phyloP scores from a whole-genome alignment of 495 filamentous ascomycete species.

The Annulohypoxylon bovei region DNA sequence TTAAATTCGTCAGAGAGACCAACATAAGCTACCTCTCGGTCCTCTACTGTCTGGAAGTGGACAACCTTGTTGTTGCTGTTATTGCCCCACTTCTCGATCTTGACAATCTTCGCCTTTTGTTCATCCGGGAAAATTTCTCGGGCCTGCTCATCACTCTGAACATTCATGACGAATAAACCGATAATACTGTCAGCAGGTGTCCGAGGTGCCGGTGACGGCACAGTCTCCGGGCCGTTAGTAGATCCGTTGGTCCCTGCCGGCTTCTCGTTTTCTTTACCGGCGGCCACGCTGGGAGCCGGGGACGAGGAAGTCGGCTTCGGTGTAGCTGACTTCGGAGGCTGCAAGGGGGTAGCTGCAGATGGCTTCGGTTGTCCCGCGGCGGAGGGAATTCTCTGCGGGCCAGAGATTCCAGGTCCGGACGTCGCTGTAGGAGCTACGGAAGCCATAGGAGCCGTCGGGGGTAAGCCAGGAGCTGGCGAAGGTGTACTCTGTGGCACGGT shows the following conservation, averaged over 20 bases:
- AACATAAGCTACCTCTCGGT: constrained; percentile 78
- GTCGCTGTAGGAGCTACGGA: constrained; percentile 36
- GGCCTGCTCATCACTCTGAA: constrained; percentile 78
- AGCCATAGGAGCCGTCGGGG: constrained; percentile 50
- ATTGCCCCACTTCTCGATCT: constrained; percentile 79
- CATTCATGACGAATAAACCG: constrained; percentile 84
- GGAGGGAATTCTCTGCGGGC: constrained; percentile 51
- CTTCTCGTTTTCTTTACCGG: constrained; percentile 60
- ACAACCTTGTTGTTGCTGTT: constrained; percentile 79
- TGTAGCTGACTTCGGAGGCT: constrained; percentile 62
- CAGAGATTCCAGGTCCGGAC: constrained; percentile 17
- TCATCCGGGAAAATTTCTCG: constrained; percentile 83
- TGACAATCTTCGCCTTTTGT: constrained; percentile 77
- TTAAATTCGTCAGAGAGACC: constrained; percentile 78
- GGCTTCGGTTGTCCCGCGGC: constrained; percentile 53
- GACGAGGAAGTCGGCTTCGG: constrained; percentile 56
- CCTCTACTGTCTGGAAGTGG: constrained; percentile 78
- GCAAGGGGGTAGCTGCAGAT: constrained; percentile 51
- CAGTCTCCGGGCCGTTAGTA: constrained; percentile 58
- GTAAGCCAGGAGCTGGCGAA: constrained; percentile 51
- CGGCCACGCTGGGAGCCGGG: constrained; percentile 44
- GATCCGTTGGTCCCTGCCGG: constrained; percentile 59
- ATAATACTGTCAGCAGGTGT: constrained; percentile 63
- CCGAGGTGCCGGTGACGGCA: constrained; percentile 56
- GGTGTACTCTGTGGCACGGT: constrained; percentile 48